Conservation (phyloP, 768 basidiomycete genomes). For the Naganishia vishniacii region DNA sequence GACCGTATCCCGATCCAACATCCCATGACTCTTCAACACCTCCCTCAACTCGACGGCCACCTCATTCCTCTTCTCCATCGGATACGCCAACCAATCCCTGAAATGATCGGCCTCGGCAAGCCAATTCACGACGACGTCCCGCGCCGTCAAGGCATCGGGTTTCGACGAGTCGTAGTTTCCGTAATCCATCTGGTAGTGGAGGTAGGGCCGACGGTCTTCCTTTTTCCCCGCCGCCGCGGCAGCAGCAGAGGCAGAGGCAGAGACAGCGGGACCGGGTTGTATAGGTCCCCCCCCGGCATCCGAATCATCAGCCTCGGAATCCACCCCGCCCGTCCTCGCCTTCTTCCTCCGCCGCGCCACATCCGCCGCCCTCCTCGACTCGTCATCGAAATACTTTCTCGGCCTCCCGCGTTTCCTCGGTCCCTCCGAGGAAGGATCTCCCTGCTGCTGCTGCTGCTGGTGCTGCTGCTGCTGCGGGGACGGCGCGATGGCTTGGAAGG, state of each 20-base stretch:
- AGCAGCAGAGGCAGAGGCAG: too few species aligned
- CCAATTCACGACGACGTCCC: conserved; percentile 16
- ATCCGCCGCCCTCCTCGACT: background rate
- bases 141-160: conserved; percentile 14
- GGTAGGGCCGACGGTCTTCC: background rate
- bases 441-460: too few species aligned
- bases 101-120: background rate
- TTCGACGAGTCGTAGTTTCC: conserved; percentile 5
- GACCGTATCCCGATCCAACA: conserved; percentile 10
- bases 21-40: conserved; percentile 9
- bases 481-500: too few species aligned
- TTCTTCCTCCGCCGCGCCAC: background rate
- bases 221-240: background rate
- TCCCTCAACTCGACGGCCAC: conserved; percentile 3
- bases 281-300: background rate
- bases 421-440: too few species aligned
- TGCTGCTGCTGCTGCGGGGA: too few species aligned
- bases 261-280: background rate
- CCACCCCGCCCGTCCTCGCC: conserved; percentile 5
- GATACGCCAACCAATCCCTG: background rate
- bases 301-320: too few species aligned
- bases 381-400: background rate
- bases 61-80: conserved; percentile 4
- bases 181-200: conserved; percentile 9
- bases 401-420: conserved; percentile 4